Base-by-base conservation (phyloP, 2,329 filamentous ascomycete species). In the Clarireedia homoeocarpa region DNA sequence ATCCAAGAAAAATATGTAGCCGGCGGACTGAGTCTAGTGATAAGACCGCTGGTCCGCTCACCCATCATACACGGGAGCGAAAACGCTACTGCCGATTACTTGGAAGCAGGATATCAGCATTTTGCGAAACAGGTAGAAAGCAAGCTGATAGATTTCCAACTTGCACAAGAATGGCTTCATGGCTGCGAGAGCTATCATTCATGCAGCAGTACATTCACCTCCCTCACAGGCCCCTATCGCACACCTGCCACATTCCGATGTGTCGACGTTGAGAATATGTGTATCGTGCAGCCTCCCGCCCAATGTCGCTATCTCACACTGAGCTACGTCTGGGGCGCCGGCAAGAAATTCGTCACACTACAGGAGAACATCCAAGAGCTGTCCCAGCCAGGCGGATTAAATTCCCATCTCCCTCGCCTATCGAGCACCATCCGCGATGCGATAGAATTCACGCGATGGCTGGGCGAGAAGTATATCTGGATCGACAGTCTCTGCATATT, bases 401-500 rank as follows among this genome's bases (percentile, higher is more conserved):
- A n/a, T 15, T 27, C 40, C 30, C 17, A 12, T 34, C 38, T 52
- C n/a, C 12, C 4, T 20, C 26, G 15, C 9, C 14, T 54, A 6
- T 15, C 27, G 24, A 27, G 34, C 47, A 54, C 51, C 4, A 53
- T 48, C 23, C 30, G 39, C 17, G 51, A 48, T 38, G 42, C 51
- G 20, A 54, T 54, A 47, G 51, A 40, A 17, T 15, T 54, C 23
- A 47, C 15, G 6, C 40, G 38, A 30, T 14, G n/a, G 27, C 17
- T 54, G 26, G 27, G 15, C 14, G 42, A 54, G 17, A 15, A 26
- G 5, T 56, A 47, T 26, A 39, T 56, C 20, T 56, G 53, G 48
- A 39, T 56, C 44, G 53, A 56, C 40, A 27, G 36, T 15, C 51
- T 56, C 17, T 56, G 53, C 39, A 56, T 56, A n/a, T 23, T 38